phyloP scores from a whole-genome alignment of 2,329 filamentous ascomycete species.

The Fragosphaeria purpurea region DNA sequence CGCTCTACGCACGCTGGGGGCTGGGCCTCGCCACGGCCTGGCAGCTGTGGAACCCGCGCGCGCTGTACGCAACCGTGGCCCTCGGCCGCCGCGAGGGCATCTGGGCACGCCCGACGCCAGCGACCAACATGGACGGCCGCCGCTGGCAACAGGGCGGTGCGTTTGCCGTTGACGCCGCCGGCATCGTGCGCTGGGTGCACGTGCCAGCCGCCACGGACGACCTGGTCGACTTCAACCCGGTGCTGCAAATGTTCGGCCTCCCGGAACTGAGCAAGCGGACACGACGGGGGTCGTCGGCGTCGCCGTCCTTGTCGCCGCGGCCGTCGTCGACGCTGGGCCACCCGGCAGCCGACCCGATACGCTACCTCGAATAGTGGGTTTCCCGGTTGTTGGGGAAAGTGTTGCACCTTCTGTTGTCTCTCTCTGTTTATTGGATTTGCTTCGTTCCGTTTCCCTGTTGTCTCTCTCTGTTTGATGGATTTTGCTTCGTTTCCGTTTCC shows the following conservation, averaged over 20 bases:
- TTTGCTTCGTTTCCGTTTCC: too few relatives aligned
- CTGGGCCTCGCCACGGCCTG: conserved; percentile 50
- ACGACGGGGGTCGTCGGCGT: too few relatives aligned
- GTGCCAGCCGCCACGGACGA: conserved; percentile 40
- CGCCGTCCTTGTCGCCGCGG: too few relatives aligned
- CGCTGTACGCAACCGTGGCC: conserved; percentile 46
- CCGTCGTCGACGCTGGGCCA: too few relatives aligned
- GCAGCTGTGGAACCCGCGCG: conserved; percentile 51
- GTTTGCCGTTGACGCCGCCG: conserved; percentile 48
- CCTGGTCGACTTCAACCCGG: conserved; percentile 37
- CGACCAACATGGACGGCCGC: conserved; percentile 37
- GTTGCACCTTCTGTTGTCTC: too few relatives aligned
- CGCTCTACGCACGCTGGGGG: conserved; percentile 56
- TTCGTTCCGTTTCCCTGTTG: too few relatives aligned
- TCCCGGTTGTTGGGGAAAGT: too few relatives aligned
- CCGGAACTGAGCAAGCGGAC: background rate
- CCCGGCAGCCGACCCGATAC: too few relatives aligned
- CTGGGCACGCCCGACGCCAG: conserved; percentile 38
- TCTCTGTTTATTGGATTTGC: too few relatives aligned
- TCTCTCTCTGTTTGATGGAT: too few relatives aligned
- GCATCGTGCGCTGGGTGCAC: conserved; percentile 42
- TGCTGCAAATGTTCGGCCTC: conserved; percentile 22
- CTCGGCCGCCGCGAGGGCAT: conserved; percentile 54
- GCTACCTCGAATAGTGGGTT: too few relatives aligned
- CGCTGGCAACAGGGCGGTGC: conserved; percentile 60